Conservation (phyloP, 371 early-diverging fungal species). For the Mucor velutinosus region DNA sequence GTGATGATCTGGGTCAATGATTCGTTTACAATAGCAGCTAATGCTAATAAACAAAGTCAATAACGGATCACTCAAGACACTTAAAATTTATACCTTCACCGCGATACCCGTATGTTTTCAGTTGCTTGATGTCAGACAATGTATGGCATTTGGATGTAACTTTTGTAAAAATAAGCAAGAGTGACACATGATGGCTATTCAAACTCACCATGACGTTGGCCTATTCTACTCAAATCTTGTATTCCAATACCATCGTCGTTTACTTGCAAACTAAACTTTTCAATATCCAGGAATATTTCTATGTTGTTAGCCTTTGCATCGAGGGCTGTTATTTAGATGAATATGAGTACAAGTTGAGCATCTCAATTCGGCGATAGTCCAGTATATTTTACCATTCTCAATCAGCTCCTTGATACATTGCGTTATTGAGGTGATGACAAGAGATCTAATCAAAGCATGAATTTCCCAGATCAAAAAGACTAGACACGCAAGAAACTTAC, state of each 20-base stretch:
- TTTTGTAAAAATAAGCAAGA: conserved; percentile 11
- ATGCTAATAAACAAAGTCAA: conserved; percentile 32
- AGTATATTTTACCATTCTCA: conserved; percentile 50
- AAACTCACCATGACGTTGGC: conserved; percentile 56
- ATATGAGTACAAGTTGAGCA: too few species aligned
- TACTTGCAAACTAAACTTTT: conserved; percentile 58
- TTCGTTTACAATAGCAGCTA: conserved; percentile 60
- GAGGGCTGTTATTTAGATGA: conserved; percentile 37
- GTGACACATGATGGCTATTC: neutral
- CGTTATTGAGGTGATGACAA: conserved; percentile 52
- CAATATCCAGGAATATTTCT: conserved; percentile 47
- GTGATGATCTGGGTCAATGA: conserved; percentile 63
- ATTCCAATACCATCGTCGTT: conserved; percentile 72
- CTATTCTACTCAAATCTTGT: conserved; percentile 48
- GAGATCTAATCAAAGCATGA: conserved; percentile 26
- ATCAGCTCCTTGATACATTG: conserved; percentile 65
- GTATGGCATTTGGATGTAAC: conserved; percentile 61
- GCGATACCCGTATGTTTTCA: conserved; percentile 67
- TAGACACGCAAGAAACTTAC: conserved; percentile 18
- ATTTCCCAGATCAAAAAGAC: neutral
- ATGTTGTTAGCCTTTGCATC: conserved; percentile 62
- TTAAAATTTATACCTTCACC: conserved; percentile 60
- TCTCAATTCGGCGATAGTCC: too few species aligned
- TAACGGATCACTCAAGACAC: neutral
- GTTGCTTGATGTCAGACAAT: conserved; percentile 40